Conservation (phyloP, 2,329 filamentous ascomycete species). For the Botrytis pseudocinerea region DNA sequence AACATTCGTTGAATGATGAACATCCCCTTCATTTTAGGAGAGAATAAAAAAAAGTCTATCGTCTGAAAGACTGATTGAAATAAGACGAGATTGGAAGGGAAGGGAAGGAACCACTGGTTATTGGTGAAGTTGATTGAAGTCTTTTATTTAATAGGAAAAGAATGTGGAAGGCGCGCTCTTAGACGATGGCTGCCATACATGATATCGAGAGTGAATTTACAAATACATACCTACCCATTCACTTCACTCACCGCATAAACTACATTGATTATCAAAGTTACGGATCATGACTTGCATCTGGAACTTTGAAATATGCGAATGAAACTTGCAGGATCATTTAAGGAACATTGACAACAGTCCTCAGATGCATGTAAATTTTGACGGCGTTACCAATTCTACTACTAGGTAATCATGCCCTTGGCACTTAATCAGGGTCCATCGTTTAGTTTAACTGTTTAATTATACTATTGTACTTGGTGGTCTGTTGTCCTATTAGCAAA, state of each 20-base stretch:
- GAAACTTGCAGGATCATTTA: background rate
- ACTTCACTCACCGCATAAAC: background rate
- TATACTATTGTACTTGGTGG: background rate
- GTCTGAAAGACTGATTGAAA: background rate
- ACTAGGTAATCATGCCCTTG: background rate
- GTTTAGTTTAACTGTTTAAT: background rate
- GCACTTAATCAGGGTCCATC: background rate
- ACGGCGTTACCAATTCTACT: background rate
- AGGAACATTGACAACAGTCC: background rate
- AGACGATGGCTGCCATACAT: background rate
- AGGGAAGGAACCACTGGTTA: background rate
- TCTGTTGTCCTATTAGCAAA: slow-evolving; percentile 28
- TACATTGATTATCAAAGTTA: background rate
- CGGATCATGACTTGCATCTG: background rate
- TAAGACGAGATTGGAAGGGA: background rate
- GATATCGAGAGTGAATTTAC: background rate
- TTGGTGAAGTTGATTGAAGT: background rate
- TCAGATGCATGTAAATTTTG: background rate
- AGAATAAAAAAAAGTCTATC: background rate
- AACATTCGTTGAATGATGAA: background rate
- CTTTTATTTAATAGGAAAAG: background rate
- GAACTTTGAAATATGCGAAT: background rate
- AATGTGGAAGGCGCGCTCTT: background rate
- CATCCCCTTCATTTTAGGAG: background rate
- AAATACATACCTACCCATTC: background rate